phyloP scores from a whole-genome alignment of 2,329 filamentous ascomycete species.

The Domatiomyces catenatus region DNA sequence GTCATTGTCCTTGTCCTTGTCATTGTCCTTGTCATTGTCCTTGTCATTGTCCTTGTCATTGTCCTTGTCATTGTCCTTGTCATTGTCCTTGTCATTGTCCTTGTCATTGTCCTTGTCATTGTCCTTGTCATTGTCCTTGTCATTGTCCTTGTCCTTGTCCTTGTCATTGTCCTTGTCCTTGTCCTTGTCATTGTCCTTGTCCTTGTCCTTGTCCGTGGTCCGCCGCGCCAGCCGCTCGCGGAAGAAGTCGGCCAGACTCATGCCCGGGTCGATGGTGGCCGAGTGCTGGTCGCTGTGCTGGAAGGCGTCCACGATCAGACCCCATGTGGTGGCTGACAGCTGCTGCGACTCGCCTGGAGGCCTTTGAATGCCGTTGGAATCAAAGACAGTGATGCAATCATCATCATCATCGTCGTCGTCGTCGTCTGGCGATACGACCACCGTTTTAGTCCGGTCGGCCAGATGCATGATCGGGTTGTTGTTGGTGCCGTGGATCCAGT shows the following conservation, averaged over 20 bases:
- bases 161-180: conserved; percentile 20
- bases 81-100: conserved; percentile 25
- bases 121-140: conserved; percentile 22
- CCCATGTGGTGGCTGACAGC: conserved; percentile 37
- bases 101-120: conserved; percentile 18
- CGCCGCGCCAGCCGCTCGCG: conserved; percentile 33
- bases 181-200: conserved; percentile 24
- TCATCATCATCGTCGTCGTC: too few species aligned
- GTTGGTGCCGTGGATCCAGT: conserved; percentile 49
- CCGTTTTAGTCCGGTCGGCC: conserved; percentile 37
- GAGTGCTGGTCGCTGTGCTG: conserved; percentile 40
- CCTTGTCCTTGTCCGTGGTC: conserved; percentile 23
- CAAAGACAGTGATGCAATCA: conserved; percentile 33
- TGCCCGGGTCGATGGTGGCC: conserved; percentile 34
- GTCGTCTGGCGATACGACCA: conserved; percentile 38
- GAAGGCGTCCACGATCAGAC: conserved; percentile 43
- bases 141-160: conserved; percentile 27
- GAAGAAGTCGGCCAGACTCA: conserved; percentile 45
- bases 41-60: conserved; percentile 25
- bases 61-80: too few species aligned
- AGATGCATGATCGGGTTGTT: conserved; percentile 44
- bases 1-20: conserved; percentile 25
- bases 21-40: too few species aligned
- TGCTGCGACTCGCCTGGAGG: conserved; percentile 21
- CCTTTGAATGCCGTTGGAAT: conserved; percentile 31